Base-by-base conservation (phyloP, 2,329 filamentous ascomycete species). In the Neopestalotiopsis sp. region DNA sequence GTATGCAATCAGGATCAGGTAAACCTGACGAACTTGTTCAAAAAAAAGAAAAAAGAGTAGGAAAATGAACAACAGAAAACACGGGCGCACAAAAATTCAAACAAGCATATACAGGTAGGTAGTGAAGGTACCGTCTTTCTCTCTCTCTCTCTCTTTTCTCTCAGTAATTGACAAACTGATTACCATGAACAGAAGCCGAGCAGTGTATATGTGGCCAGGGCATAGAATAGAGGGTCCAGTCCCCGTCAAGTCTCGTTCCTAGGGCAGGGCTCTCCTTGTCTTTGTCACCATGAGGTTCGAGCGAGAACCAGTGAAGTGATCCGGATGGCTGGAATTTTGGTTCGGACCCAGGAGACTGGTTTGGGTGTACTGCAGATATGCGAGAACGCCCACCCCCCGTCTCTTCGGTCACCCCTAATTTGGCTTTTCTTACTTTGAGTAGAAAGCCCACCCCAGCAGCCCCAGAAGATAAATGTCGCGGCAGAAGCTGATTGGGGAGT, bases 341-440 rank as follows among this genome's bases (percentile, higher is more conserved):
- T 52, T 28, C 57, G 34, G 58, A 59, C 58, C 66, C 66, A 63
- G 32, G 59, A 57, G 34, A 62, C 28, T 32, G 66, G 66, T 67
- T 67, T 67, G 66, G 66, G 66, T 62, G 66, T 67, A 63, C 66
- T 61, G 66, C 66, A 67, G 66, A 63, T 57, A 67, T 67, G 66
- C 66, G 59, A 62, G 66, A 34, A 52, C 45, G 45, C 45, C 45
- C 24, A 28, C 24, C 45, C 45, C 38, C 40, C 58, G 38, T 20
- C 30, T 34, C 32, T 59, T 61, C 20, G 52, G 52, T 45, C 65
- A 30, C 65, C 34, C 24, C 49, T 59, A 17, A 62, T 67, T 67
- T 34, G 66, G 58, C 20, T 14, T n/a, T 13, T 28, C 60, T 32
- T 28, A 4, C 12, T 65, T 65, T 7, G 28, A 59, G 30, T 34